phyloP scores from a whole-genome alignment of 176 grass and related monocot species.

The Puccinellia tenuiflora region DNA sequence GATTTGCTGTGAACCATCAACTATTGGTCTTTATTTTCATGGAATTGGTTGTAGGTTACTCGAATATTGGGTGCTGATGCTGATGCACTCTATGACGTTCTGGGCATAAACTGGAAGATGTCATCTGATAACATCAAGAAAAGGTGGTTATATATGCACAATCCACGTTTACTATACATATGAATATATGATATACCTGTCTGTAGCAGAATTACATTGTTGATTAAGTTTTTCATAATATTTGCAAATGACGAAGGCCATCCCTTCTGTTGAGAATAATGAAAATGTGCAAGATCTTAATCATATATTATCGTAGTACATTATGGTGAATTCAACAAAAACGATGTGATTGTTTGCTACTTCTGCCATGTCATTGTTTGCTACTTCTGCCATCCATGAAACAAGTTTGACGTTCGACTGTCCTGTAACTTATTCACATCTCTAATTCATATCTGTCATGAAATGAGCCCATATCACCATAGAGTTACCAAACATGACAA shows the following conservation, averaged over 20 bases:
- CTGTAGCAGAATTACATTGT: not conserved
- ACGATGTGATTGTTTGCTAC: not conserved
- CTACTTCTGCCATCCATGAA: not conserved
- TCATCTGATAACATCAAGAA: constrained; percentile 89
- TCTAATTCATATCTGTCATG: not conserved
- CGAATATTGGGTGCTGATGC: constrained; percentile 77
- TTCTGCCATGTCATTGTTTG: not conserved
- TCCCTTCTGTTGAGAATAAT: not conserved
- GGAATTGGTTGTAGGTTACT: constrained; percentile 53
- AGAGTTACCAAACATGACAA: not conserved
- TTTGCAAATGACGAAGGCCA: not conserved
- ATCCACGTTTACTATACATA: constrained; percentile 10
- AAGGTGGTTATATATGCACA: constrained; percentile 47
- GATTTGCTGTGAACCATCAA: not conserved
- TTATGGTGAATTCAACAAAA: not conserved
- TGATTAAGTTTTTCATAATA: not conserved
- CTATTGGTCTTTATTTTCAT: not conserved
- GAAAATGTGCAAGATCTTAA: not conserved
- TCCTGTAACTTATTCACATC: not conserved
- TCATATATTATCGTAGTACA: not conserved
- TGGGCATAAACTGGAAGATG: constrained; percentile 96
- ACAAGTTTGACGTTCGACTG: not conserved
- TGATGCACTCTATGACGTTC: constrained; percentile 75
- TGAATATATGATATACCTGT: not conserved
- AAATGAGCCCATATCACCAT: not conserved